Evolutionary conservation across 306 rosid genomes (phyloP).

Genomic region (Quercus agrifolia): DNA sequence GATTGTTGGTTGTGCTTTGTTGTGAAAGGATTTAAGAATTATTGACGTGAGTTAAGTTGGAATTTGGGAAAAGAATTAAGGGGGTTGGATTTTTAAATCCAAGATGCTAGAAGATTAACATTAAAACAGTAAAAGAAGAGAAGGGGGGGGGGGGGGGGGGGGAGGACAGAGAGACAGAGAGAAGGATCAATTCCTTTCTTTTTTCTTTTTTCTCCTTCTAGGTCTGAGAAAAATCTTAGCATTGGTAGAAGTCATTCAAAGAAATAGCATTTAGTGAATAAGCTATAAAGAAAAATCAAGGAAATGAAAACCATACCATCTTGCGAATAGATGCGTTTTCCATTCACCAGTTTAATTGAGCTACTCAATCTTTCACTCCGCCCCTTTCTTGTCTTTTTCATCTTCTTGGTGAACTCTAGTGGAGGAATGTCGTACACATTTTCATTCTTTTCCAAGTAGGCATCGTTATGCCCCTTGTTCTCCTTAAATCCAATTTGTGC

Average conservation of each 20-base stretch:
- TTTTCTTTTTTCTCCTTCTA: not conserved
- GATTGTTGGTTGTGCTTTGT: not conserved
- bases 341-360: constrained; percentile 13
- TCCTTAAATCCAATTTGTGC: constrained; percentile 31
- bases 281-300: not conserved
- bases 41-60: not conserved
- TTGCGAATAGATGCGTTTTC: constrained; percentile 34
- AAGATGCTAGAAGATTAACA: not conserved
- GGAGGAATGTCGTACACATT: constrained; percentile 43
- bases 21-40: not conserved
- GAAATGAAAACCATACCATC: constrained; percentile 28
- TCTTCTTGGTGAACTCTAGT: constrained; percentile 29
- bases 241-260: not conserved
- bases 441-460: constrained; percentile 27
- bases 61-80: not conserved
- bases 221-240: not conserved
- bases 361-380: constrained; percentile 34
- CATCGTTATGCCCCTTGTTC: constrained; percentile 32
- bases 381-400: constrained; percentile 32
- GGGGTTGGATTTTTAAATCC: not conserved
- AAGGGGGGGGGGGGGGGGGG: too few species aligned
- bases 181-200: not conserved
- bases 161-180: not conserved
- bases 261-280: not conserved
- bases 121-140: not conserved